Conservation (phyloP, 495 filamentous ascomycete genomes). For the Halenospora varia region DNA sequence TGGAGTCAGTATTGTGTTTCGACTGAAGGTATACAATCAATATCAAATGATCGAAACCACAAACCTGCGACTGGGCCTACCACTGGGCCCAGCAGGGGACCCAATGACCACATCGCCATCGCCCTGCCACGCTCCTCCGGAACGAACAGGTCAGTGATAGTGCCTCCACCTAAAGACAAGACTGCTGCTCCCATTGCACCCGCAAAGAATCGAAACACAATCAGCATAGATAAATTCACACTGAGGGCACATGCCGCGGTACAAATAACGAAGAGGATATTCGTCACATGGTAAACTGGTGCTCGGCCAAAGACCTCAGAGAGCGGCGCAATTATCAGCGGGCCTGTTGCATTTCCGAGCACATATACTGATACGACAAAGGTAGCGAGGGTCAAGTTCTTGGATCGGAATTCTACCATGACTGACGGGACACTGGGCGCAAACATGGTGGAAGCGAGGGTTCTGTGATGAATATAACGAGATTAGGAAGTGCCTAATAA, state of each 20-base stretch:
- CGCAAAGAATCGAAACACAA: slow-evolving; percentile 65
- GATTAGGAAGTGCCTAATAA: neutral
- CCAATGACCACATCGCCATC: slow-evolving; percentile 75
- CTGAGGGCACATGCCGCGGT: slow-evolving; percentile 70
- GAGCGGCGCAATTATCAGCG: slow-evolving; percentile 77
- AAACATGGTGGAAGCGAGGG: slow-evolving; percentile 63
- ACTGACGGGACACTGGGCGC: slow-evolving; percentile 60
- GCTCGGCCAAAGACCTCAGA: slow-evolving; percentile 65
- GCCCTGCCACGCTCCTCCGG: slow-evolving; percentile 74
- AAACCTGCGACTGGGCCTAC: slow-evolving; percentile 53
- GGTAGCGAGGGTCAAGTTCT: slow-evolving; percentile 46
- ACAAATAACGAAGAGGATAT: slow-evolving; percentile 63
- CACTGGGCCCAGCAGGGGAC: slow-evolving; percentile 59
- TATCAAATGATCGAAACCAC: slow-evolving; percentile 41
- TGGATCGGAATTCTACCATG: slow-evolving; percentile 55
- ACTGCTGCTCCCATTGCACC: slow-evolving; percentile 76
- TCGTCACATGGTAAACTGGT: slow-evolving; percentile 57
- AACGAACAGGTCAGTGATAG: slow-evolving; percentile 68
- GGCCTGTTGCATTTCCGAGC: slow-evolving; percentile 69
- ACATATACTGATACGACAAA: slow-evolving; percentile 65
- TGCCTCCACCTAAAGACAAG: slow-evolving; percentile 69
- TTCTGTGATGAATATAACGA: slow-evolving; percentile 25
- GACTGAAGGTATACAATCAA: neutral
- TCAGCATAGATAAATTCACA: slow-evolving; percentile 65
- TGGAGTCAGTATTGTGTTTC: neutral